Conservation (phyloP, 257 asterid genomes). For the Solanum neorickii region DNA sequence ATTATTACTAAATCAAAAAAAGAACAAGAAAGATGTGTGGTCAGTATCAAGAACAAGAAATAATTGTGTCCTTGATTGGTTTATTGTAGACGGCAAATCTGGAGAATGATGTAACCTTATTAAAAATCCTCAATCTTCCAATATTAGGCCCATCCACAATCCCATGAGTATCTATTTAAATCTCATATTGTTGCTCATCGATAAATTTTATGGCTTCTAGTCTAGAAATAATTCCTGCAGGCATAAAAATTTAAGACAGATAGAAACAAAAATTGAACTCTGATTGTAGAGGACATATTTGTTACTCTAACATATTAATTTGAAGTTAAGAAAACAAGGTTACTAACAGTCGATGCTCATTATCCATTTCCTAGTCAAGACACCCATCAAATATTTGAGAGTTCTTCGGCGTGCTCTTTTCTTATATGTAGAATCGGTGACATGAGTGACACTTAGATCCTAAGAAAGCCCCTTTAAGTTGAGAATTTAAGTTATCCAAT, state of each 20-base stretch:
- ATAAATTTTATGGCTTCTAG: slow-evolving; percentile 38
- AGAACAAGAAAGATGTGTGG: too few species aligned
- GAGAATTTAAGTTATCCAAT: not conserved
- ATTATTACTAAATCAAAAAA: too few species aligned
- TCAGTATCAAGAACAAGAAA: too few species aligned
- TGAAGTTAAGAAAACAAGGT: not conserved
- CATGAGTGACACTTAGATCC: slow-evolving; percentile 70
- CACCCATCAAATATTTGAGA: slow-evolving; percentile 79
- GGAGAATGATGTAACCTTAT: slow-evolving; percentile 42
- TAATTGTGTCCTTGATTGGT: not conserved
- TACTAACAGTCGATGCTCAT: slow-evolving; percentile 62
- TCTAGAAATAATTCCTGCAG: slow-evolving; percentile 75
- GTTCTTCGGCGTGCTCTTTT: slow-evolving; percentile 84
- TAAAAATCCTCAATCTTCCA: slow-evolving; percentile 62
- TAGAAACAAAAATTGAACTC: not conserved
- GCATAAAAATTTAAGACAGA: not conserved
- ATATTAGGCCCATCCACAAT: slow-evolving; percentile 61
- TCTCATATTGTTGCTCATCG: slow-evolving; percentile 62
- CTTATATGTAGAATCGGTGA: slow-evolving; percentile 66
- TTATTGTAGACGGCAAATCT: not conserved
- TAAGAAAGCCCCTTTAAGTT: slow-evolving; percentile 49
- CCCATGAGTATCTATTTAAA: slow-evolving; percentile 64
- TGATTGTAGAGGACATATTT: not conserved
- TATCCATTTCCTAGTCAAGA: slow-evolving; percentile 92
- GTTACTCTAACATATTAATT: not conserved